These are phyloP conservation scores for Suillus subalutaceus DNA, from an alignment of 768 basidiomycete species.

Conservation along the genomic window DNA sequence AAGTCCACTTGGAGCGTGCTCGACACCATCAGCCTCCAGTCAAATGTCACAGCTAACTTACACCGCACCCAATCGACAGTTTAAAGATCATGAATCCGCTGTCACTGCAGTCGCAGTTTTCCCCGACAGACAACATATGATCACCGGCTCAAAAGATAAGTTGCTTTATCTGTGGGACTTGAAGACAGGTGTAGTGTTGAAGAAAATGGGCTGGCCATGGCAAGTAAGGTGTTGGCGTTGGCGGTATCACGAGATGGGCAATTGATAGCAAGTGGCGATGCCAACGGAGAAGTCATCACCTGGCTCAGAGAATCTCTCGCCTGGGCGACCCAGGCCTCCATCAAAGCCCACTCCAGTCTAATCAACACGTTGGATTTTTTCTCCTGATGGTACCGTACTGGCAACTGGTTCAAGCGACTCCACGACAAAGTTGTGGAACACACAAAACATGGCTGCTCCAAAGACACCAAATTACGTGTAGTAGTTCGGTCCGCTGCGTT, in stretches of 20 bases:
- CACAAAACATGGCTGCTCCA: not conserved
- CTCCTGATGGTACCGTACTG: not conserved
- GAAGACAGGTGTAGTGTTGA: not conserved
- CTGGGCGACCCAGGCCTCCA: too few relatives aligned
- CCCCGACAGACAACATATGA: not conserved
- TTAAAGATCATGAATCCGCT: not conserved
- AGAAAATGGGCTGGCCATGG: not conserved
- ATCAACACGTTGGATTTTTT: not conserved
- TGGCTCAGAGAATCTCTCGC: not conserved
- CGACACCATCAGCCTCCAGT: not conserved
- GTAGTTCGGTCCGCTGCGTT: not conserved
- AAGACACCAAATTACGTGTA: not conserved
- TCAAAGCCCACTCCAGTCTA: not conserved
- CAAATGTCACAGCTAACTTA: not conserved
- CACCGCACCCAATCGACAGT: not conserved
- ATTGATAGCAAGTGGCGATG: slow-evolving; percentile 1
- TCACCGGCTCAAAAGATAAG: not conserved
- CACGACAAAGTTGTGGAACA: not conserved
- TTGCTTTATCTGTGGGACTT: not conserved
- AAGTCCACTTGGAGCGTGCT: not conserved
- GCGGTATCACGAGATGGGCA: not conserved
- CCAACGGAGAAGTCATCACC: not conserved
- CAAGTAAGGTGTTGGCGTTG: not conserved
- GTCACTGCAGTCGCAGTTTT: not conserved
- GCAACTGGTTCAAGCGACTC: not conserved